These are phyloP conservation scores for Acrocalymma vagum DNA, from an alignment of 2,329 filamentous ascomycete species.

Conservation along the genomic window DNA sequence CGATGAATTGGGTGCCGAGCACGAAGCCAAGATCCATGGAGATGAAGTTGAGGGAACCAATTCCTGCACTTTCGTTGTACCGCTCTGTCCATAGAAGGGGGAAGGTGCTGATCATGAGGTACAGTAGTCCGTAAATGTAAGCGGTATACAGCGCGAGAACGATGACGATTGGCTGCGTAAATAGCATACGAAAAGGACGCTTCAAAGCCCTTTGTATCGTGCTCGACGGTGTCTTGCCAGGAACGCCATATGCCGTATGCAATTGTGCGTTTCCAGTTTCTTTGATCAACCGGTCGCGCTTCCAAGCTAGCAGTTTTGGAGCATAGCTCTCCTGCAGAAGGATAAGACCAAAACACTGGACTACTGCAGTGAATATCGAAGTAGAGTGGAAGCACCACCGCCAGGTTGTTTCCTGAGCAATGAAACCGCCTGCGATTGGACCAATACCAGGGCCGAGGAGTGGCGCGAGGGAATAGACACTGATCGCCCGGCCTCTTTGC, in stretches of 20 bases:
- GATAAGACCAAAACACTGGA: conserved; percentile 68
- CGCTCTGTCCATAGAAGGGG: conserved; percentile 62
- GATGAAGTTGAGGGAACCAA: conserved; percentile 69
- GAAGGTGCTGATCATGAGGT: conserved; percentile 68
- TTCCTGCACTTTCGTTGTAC: conserved; percentile 64
- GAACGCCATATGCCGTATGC: too few relatives aligned
- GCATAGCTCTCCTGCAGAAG: conserved; percentile 70
- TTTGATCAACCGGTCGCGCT: too few relatives aligned
- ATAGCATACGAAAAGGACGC: conserved; percentile 63
- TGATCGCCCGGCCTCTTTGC: conserved; percentile 67
- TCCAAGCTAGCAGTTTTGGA: conserved; percentile 65
- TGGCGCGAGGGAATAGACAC: conserved; percentile 67
- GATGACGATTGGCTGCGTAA: conserved; percentile 67
- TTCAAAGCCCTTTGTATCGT: conserved; percentile 50
- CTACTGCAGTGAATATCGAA: conserved; percentile 65
- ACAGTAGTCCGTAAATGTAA: conserved; percentile 67
- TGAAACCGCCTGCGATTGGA: conserved; percentile 70
- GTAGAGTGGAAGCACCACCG: conserved; percentile 75
- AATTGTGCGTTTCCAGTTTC: too few relatives aligned
- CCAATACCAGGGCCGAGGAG: conserved; percentile 70
- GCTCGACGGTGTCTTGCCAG: conserved; percentile 53
- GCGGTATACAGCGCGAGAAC: conserved; percentile 62
- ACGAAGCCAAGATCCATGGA: conserved; percentile 69
- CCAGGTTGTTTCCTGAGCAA: conserved; percentile 70
- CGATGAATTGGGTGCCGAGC: conserved; percentile 46